phyloP scores from a whole-genome alignment of 176 grass and related monocot genomes.

The Phoenix roebelenii region DNA sequence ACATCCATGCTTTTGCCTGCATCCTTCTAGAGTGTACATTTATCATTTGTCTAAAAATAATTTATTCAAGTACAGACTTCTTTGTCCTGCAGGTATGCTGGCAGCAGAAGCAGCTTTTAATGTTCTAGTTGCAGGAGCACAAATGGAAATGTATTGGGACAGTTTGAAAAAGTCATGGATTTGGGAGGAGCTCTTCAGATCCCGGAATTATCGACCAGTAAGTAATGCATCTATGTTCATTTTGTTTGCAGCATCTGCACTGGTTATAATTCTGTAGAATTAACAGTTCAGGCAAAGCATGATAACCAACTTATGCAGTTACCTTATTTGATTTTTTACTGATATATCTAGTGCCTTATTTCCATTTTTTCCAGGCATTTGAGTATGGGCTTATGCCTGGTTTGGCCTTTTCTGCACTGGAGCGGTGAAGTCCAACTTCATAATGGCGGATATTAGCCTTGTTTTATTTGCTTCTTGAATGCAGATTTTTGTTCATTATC shows the following conservation, averaged over 20 bases:
- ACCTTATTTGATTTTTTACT: too few species aligned
- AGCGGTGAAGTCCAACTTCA: slow-evolving; percentile 44
- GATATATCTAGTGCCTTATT: not conserved
- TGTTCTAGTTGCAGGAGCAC: slow-evolving; percentile 53
- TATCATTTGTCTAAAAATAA: not conserved
- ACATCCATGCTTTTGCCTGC: too few species aligned
- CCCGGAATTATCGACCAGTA: slow-evolving; percentile 88
- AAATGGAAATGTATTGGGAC: slow-evolving; percentile 82
- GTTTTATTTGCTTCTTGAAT: not conserved
- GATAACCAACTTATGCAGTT: too few species aligned
- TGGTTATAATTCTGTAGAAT: too few species aligned
- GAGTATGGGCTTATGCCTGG: slow-evolving; percentile 80
- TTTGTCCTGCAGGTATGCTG: slow-evolving; percentile 72
- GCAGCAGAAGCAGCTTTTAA: slow-evolving; percentile 76
- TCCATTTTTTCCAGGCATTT: slow-evolving; percentile 55
- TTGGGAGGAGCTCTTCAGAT: slow-evolving; percentile 87
- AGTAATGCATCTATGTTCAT: slow-evolving; percentile 23
- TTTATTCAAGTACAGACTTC: not conserved
- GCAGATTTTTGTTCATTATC: not conserved
- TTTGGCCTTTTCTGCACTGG: slow-evolving; percentile 84
- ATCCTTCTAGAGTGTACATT: too few species aligned
- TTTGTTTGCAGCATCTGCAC: not conserved
- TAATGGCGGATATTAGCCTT: not conserved
- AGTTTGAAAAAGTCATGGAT: slow-evolving; percentile 92
- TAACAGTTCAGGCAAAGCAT: too few species aligned